Percentiles rank a stretch among this genome's conserved stretches.
These are phyloP conservation scores for Mortierella sp. DNA, from an alignment of 371 early-diverging fungal species.

Conservation along the genomic window DNA sequence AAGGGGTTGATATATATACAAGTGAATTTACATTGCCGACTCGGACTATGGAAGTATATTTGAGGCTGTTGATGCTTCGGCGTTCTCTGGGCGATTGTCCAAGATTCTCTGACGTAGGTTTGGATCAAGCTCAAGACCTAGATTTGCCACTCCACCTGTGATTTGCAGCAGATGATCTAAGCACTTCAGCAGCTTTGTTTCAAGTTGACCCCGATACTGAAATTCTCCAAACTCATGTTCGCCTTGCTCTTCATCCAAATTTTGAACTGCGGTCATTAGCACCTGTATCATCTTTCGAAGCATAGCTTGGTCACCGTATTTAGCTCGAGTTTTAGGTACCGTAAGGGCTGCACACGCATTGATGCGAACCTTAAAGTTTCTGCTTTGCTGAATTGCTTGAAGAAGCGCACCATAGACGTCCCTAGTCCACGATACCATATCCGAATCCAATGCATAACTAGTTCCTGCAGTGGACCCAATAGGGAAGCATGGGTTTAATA, in stretches of 20 bases:
- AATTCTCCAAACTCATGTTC: constrained; percentile 73
- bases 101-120: constrained; percentile 36
- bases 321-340: constrained; percentile 57
- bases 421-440: constrained; percentile 66
- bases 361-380: constrained; percentile 87
- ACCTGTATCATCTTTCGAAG: constrained; percentile 60
- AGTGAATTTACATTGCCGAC: not conserved
- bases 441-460: constrained; percentile 43
- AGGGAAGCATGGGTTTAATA: constrained; percentile 71
- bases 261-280: constrained; percentile 58
- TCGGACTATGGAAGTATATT: not conserved
- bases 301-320: constrained; percentile 64
- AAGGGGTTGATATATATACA: not conserved
- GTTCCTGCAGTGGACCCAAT: constrained; percentile 61
- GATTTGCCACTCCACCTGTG: constrained; percentile 20
- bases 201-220: constrained; percentile 70
- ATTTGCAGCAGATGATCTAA: constrained; percentile 53
- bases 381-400: constrained; percentile 67
- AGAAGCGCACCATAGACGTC: constrained; percentile 67
- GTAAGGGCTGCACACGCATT: constrained; percentile 79
- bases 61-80: not conserved
- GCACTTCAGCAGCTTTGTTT: constrained; percentile 62
- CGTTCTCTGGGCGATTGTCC: constrained; percentile 27
- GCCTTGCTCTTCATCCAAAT: constrained; percentile 60
- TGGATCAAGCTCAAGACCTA: constrained; percentile 36